Evolutionary conservation across 2,329 filamentous ascomycete species (phyloP), one percentile per base, ranked within the genome.

Genomic region (Hypoxylon sp.): DNA sequence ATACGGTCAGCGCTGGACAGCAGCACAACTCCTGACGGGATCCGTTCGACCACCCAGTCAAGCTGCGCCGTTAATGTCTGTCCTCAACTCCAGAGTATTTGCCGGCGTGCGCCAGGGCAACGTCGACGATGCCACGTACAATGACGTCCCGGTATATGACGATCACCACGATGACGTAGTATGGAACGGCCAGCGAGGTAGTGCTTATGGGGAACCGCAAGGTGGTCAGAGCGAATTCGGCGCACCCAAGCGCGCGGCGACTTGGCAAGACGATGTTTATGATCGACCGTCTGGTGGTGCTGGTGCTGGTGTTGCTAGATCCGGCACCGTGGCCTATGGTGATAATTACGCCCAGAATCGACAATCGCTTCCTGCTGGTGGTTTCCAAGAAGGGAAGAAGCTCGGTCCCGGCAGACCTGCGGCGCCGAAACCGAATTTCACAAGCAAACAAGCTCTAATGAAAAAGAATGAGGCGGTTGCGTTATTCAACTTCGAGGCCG

Each of bases 401-500:
- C 63, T 73, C 3, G 88, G 84, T 13, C 92, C 93, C 0, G 86
- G 83, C 19, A 80, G 91, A 64, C 93, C 94, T 0, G 85, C 88
- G 3, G 92, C 92, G 4, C 92, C 93, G 1, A 97, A 97, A 72
- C 94, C 93, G 0, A 85, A 90, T 42, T 96, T 96, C 66, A 77
- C 73, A 8, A 78, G 76, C 63, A 84, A 84, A 71, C 75, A 81
- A 37, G 77, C 76, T 0, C 55, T 76, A 53, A 67, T 86, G 52
- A 82, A 79, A 68, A 79, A 82, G 61, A 91, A 97, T 62, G 90
- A 97, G 73, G 94, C 91, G 0, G 79, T 97, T 13, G 94, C 94
- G 2, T 78, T 97, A 56, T 97, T 89, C 73, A 96, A 90, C 2
- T 99, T 99, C 68, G 93, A 97, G 57, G 87, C 91, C 0, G 93